These are phyloP conservation scores for Ilyonectria robusta DNA, from an alignment of 2,329 filamentous ascomycete species.

Conservation along the genomic window DNA sequence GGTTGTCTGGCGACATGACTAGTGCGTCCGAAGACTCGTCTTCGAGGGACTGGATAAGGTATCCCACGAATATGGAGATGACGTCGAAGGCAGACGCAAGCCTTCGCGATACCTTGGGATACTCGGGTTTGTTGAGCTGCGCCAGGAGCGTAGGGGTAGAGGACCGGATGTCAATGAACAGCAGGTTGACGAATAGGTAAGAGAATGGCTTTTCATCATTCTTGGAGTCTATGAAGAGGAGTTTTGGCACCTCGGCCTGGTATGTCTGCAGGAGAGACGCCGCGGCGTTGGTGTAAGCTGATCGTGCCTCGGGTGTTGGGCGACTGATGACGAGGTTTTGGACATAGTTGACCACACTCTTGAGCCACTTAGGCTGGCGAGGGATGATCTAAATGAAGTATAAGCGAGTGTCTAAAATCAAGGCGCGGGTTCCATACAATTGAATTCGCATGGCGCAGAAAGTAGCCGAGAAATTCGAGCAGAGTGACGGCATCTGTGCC, in stretches of 20 bases:
- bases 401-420: conserved; percentile 23
- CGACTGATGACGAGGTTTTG: conserved; percentile 67
- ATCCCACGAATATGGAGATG: conserved; percentile 72
- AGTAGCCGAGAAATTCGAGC: conserved; percentile 67
- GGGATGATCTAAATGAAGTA: conserved; percentile 60
- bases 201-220: conserved; percentile 67
- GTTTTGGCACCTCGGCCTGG: conserved; percentile 58
- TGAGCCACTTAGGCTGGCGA: conserved; percentile 68
- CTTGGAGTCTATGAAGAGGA: conserved; percentile 67
- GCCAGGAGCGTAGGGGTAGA: conserved; percentile 72
- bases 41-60: conserved; percentile 69
- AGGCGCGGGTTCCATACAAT: conserved; percentile 55
- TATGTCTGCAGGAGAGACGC: conserved; percentile 71
- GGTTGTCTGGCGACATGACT: conserved; percentile 68
- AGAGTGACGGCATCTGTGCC: conserved; percentile 73
- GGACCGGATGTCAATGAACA: conserved; percentile 76
- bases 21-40: conserved; percentile 59
- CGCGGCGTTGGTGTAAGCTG: conserved; percentile 72
- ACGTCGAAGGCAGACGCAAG: conserved; percentile 74
- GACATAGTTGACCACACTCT: conserved; percentile 62
- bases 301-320: conserved; percentile 68
- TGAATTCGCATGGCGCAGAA: conserved; percentile 65
- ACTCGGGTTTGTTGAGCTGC: conserved; percentile 69
- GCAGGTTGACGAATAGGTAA: conserved; percentile 74
- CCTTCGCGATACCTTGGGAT: conserved; percentile 65